Evolutionary conservation across 805 yeast genomes (phyloP), one percentile per base, ranked within the genome.

Genomic region (Zygotorulaspora chibaensis): DNA sequence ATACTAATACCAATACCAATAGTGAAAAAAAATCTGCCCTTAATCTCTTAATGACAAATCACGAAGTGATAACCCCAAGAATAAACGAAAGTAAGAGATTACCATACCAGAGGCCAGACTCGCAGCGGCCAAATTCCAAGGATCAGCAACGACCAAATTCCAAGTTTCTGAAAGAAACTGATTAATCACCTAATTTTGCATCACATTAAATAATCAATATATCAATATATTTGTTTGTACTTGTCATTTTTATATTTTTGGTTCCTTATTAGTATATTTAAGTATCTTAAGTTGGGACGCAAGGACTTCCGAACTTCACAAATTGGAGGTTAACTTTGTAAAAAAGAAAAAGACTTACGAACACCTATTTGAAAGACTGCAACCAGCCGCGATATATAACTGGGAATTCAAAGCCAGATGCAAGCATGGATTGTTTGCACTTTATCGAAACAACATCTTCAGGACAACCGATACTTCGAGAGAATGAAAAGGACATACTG

Each of bases 401-500:
- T 35, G 16, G 16, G 25, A 20, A 20, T 5, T 20, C 25, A 20
- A 20, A 20, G n/a, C 20, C 36, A 33, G 16, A 33, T 33, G 20
- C 28, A 35, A 38, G 8, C 2, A 59, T 63, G 60, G 57, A 56
- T 16, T 56, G 50, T 31, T 69, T 72, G 72, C 67, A 66, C 45
- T 61, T 62, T 7, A 63, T 67, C 6, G 72, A 69, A 44, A 55
- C 67, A 1, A 63, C 70, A 2, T 54, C 67, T 1, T 70, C 74
- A 2, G 69, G 67, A 1, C 61, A 71, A 28, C 75, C 75, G 2
- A 55, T 67, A 0, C 52, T 71, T 7, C 46, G 73, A 28, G 73
- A 69, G 39, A 62, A 56, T 35, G 90, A 84, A 56, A 65, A 68
- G 30, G 81, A 79, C 51, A 62, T 81, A 2, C 58, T 71, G 2